phyloP scores from a whole-genome alignment of 78 protist species.

The Chrysochromulina parva region DNA sequence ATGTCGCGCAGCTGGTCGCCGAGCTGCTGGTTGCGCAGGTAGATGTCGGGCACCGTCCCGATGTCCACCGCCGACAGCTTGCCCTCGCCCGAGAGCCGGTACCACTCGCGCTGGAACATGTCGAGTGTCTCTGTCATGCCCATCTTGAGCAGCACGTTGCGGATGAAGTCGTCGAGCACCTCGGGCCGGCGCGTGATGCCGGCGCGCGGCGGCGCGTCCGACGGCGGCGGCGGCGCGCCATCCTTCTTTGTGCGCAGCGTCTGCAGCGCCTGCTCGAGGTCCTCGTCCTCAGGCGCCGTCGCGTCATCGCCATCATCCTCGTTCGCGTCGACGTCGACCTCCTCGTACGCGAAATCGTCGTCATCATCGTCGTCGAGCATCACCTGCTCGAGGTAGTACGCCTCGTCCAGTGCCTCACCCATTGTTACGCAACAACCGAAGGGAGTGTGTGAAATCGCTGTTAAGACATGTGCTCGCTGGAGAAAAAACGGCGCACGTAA shows the following conservation, averaged over 20 bases:
- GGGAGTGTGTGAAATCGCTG: too few relatives aligned
- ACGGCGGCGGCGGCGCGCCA: neutral
- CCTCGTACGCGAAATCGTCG: neutral
- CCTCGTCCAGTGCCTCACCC: neutral
- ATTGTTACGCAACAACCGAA: too few relatives aligned
- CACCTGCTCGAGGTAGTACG: neutral
- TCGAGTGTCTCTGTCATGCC: neutral
- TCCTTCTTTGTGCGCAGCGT: neutral
- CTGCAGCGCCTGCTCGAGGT: neutral
- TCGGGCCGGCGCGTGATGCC: conserved; percentile 38
- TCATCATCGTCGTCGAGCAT: conserved; percentile 3
- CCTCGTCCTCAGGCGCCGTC: neutral
- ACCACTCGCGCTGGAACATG: conserved; percentile 73
- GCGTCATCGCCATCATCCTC: neutral
- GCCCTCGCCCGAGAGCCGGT: conserved; percentile 49
- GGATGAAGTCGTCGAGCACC: conserved; percentile 79
- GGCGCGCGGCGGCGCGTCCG: neutral
- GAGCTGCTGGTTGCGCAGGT: conserved; percentile 64
- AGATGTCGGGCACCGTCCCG: conserved; percentile 69
- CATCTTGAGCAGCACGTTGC: conserved; percentile 69
- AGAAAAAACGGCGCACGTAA: too few relatives aligned
- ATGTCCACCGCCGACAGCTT: conserved; percentile 35
- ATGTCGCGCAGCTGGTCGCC: conserved; percentile 2
- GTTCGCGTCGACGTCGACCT: neutral
- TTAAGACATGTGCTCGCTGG: too few relatives aligned